Base-by-base conservation (phyloP, 2,329 filamentous ascomycete species). In the Chrysoporthe cubensis region DNA sequence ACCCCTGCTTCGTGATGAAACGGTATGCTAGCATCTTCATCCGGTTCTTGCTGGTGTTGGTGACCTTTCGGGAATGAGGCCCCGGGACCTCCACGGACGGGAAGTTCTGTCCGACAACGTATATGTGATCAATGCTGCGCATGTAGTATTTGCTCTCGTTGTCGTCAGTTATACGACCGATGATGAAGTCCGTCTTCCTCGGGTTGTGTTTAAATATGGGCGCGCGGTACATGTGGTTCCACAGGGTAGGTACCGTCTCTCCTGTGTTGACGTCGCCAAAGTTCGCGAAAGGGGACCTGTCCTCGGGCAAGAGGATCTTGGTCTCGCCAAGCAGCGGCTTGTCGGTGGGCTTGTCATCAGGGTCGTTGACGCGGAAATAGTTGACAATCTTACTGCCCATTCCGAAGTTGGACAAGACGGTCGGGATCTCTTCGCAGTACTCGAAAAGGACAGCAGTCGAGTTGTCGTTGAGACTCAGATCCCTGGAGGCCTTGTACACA, bases 361-460 rank as follows among this genome's bases (percentile, higher is more conserved):
- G 86, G 54, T 85, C 83, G 52, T 93, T 91, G 68, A 94, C 89
- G 50, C 93, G 91, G 77, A 97, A 97, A 79, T 98, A 99, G 78
- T 99, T 98, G 82, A 98, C 93, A 68, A 99, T 87, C 64, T 94
- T 91, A 77, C 91, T 97, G 64, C 94, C 94, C 96, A 99, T 99
- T 72, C 95, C 96, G 75, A 97, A 97, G 76, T 97, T 97, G 56
- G 95, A 97, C 70, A 99, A 83, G 69, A 97, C 93, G 11, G 91
- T 91, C 0, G 96, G 96, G 71, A 93, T 91, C 75, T 97, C 94
- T 79, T 99, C 96, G 9, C 93, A 96, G 77, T 99, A 99, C 79
- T 99, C 96, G 44, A 98, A 90, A 16, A 99, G 86, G 5, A 97
- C 86, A 26, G 93, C 90, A 54, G 90, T 91, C 0, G 95, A 94